Evolutionary conservation across 2,329 filamentous ascomycete genomes (phyloP).

Genomic region (Plectosphaerella plurivora): DNA sequence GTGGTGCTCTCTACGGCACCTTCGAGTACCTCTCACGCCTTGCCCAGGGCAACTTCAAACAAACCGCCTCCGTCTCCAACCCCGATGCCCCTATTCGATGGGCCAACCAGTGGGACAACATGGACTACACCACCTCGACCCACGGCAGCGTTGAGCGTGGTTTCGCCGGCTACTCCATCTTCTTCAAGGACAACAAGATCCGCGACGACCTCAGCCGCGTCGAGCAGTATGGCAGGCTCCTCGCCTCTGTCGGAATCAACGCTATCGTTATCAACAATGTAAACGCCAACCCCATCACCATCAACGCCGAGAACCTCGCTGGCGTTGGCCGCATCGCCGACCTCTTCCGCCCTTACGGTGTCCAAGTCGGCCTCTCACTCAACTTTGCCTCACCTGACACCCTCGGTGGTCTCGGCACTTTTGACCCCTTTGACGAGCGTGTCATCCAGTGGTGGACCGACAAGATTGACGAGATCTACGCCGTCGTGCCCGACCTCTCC

Average conservation of each 20-base stretch:
- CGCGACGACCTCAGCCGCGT: conserved; percentile 56
- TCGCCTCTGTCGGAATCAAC: conserved; percentile 64
- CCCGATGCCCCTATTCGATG: conserved; percentile 60
- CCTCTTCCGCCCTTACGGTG: conserved; percentile 61
- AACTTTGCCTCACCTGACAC: conserved; percentile 62
- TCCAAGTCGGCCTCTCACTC: conserved; percentile 61
- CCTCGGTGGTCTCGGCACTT: conserved; percentile 53
- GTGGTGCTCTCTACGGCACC: conserved; percentile 63
- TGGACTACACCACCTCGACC: conserved; percentile 36
- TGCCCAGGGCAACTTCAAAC: conserved; percentile 49
- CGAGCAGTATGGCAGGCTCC: conserved; percentile 58
- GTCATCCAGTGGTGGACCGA: conserved; percentile 62
- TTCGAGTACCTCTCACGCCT: conserved; percentile 65
- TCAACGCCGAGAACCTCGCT: conserved; percentile 53
- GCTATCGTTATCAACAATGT: conserved; percentile 68
- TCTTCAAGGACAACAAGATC: conserved; percentile 55
- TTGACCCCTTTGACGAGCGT: conserved; percentile 56
- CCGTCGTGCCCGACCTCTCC: conserved; percentile 59
- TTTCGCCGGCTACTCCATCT: conserved; percentile 64
- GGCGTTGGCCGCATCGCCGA: conserved; percentile 61
- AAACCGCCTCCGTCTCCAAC: conserved; percentile 40
- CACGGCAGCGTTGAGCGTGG: conserved; percentile 60
- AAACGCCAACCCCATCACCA: conserved; percentile 58
- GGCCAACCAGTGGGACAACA: conserved; percentile 72
- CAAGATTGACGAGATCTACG: conserved; percentile 55